Base-by-base conservation (phyloP, 139 green algal genomes). In the Closterium sp. region DNA sequence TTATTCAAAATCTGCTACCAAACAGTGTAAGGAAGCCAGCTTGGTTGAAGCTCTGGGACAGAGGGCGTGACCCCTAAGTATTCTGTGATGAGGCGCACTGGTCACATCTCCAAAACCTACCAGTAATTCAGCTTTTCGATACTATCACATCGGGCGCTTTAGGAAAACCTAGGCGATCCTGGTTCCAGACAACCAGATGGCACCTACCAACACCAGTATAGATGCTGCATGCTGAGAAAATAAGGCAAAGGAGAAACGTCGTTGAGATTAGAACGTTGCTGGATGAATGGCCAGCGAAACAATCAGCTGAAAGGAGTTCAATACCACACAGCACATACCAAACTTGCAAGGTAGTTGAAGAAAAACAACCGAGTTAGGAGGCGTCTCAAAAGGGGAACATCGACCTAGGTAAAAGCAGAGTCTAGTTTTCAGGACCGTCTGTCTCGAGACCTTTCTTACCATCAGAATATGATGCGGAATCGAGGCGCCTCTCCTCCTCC, bases 401-500 rank as follows among this genome's bases (percentile, higher is more conserved):
- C n/a, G n/a, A n/a, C n/a, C n/a, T n/a, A n/a, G n/a, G n/a, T n/a
- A n/a, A n/a, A n/a, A n/a, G n/a, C n/a, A n/a, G n/a, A n/a, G n/a
- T n/a, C n/a, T n/a, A n/a, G n/a, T 6, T 6, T 55, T 55, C 36
- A 55, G 6, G 6, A 76, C 55, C 55, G 16, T 76, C 16, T 76
- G 55, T 76, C 55, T 76, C 16, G 1, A 76, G 23, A 28, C 4
- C 4, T 76, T 19, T 76, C 55, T 19, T 76, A 76, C 55, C 55
- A 76, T 91, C 23, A 91, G 76, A 91, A 91, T n/a, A 91, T 36
- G 28, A 91, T 91, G 25, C 89, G 89, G 69, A 91, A 90, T 2
- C 23, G 66, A 28, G 89, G 89, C 69, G 64, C 66, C 34, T 89
- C 89, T 30, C 34, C 34, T 25, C 89, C 89, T 30, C 28, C 89